Conservation (phyloP, 2,329 filamentous ascomycete genomes). For the Aspergillus pseudotamarii region DNA sequence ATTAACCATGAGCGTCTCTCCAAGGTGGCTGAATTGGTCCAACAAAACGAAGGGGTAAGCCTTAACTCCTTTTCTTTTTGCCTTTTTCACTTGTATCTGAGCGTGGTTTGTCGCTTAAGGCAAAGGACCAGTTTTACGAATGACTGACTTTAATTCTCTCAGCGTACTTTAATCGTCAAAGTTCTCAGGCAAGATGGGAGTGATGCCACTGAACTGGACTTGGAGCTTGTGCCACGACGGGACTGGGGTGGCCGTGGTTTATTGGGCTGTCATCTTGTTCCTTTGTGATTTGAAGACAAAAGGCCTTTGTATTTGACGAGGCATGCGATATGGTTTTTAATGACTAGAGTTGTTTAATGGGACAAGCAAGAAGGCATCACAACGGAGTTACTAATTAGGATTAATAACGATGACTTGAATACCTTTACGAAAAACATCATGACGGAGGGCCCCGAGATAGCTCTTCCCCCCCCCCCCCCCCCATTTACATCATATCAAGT, state of each 20-base stretch:
- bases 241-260: conserved; percentile 90
- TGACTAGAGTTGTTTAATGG: conserved; percentile 13
- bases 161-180: conserved; percentile 74
- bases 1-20: conserved; percentile 83
- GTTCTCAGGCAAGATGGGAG: conserved; percentile 56
- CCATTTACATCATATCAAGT: neutral
- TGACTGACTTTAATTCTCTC: conserved; percentile 11
- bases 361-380: conserved; percentile 7
- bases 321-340: conserved; percentile 23
- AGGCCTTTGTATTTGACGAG: conserved; percentile 12
- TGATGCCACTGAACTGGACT: conserved; percentile 57
- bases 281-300: conserved; percentile 57
- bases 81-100: neutral
- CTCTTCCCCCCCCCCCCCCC: no score
- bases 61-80: neutral
- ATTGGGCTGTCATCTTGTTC: conserved; percentile 87
- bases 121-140: neutral
- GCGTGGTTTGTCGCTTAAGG: neutral
- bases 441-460: neutral
- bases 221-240: conserved; percentile 74
- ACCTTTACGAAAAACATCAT: neutral
- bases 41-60: conserved; percentile 84
- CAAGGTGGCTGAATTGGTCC: conserved; percentile 86
- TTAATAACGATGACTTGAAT: neutral
- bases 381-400: conserved; percentile 11